A percentile compares a stretch with the other conserved stretches of the same genome.
These are phyloP conservation scores for Albifimbria verrucaria DNA, from an alignment of 2,329 filamentous ascomycete genomes.

Conservation along the genomic window DNA sequence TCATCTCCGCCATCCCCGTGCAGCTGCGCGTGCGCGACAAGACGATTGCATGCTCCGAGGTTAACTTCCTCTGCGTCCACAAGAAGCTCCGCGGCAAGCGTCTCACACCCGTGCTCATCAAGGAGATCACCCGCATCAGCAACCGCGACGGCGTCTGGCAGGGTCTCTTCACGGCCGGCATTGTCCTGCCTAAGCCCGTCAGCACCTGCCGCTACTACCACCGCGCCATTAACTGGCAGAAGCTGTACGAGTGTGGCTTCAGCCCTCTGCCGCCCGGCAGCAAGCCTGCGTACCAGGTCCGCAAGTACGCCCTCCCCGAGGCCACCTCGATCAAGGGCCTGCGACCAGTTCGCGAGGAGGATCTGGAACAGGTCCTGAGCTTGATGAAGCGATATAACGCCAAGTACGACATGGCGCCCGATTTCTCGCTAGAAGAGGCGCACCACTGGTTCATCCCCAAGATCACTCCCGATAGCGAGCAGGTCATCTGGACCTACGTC, in stretches of 20 bases:
- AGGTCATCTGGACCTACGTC: slow-evolving; percentile 92
- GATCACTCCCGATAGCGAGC: slow-evolving; percentile 56
- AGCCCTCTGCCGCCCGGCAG: slow-evolving; percentile 80
- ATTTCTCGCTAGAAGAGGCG: slow-evolving; percentile 76
- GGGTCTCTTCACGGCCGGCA: slow-evolving; percentile 91
- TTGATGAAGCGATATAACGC: slow-evolving; percentile 74
- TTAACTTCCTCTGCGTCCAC: slow-evolving; percentile 98
- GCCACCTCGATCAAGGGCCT: slow-evolving; percentile 70
- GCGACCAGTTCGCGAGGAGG: slow-evolving; percentile 74
- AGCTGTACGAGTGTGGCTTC: slow-evolving; percentile 92
- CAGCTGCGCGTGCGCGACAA: slow-evolving; percentile 76
- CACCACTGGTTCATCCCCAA: slow-evolving; percentile 83
- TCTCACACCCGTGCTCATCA: slow-evolving; percentile 90
- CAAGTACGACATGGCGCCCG: slow-evolving; percentile 80
- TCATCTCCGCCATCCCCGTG: slow-evolving; percentile 91
- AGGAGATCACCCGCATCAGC: slow-evolving; percentile 92
- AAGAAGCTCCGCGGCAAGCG: slow-evolving; percentile 96
- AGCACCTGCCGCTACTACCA: slow-evolving; percentile 96
- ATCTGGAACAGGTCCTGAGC: slow-evolving; percentile 71
- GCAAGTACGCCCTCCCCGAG: slow-evolving; percentile 80
- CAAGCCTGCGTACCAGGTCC: slow-evolving; percentile 80
- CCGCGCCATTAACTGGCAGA: slow-evolving; percentile 90
- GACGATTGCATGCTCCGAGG: slow-evolving; percentile 76
- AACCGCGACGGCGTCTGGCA: slow-evolving; percentile 87
- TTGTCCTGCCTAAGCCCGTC: slow-evolving; percentile 86